A percentile compares a stretch with the other conserved stretches of the same genome.
These are phyloP conservation scores for Tulasnella sp. DNA, from an alignment of 768 basidiomycete genomes.

Conservation along the genomic window DNA sequence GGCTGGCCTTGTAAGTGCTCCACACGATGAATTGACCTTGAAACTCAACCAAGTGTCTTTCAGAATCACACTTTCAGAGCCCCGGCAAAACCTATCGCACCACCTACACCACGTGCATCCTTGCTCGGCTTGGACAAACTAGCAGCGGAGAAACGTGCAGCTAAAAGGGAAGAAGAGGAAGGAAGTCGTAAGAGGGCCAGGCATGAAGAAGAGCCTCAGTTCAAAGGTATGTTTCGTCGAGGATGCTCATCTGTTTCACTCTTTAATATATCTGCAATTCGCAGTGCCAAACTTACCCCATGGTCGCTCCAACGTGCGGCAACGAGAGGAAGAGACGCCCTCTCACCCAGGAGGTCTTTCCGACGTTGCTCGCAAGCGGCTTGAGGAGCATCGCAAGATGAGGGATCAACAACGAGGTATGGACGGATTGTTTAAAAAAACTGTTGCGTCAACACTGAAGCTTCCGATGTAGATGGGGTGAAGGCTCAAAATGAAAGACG, in stretches of 20 bases:
- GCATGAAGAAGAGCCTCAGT: slow-evolving; percentile 45
- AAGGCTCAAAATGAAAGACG: slow-evolving; percentile 44
- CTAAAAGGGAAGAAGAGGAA: slow-evolving; percentile 35
- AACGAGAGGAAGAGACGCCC: slow-evolving; percentile 81
- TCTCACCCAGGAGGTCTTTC: slow-evolving; percentile 87
- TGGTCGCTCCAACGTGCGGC: slow-evolving; percentile 45
- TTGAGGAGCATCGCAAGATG: slow-evolving; percentile 68
- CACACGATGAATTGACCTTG: slow-evolving; percentile 11
- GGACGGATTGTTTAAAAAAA: slow-evolving; percentile 6
- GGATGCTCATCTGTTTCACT: neutral
- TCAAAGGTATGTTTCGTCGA: slow-evolving; percentile 56
- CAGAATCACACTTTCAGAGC: slow-evolving; percentile 70
- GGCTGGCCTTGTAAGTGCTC: slow-evolving; percentile 42
- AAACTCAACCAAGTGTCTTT: neutral
- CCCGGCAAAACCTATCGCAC: slow-evolving; percentile 60
- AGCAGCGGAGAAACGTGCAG: slow-evolving; percentile 76
- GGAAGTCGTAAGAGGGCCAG: slow-evolving; percentile 49
- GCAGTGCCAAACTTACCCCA: slow-evolving; percentile 71
- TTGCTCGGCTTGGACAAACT: slow-evolving; percentile 78
- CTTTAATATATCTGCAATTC: neutral
- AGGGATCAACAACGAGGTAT: slow-evolving; percentile 60
- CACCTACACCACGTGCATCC: slow-evolving; percentile 67
- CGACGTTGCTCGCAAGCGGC: slow-evolving; percentile 49
- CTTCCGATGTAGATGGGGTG: slow-evolving; percentile 51
- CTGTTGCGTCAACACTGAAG: neutral